Conservation (phyloP, 2,329 filamentous ascomycete species). For the Hymenoscyphus occultus region DNA sequence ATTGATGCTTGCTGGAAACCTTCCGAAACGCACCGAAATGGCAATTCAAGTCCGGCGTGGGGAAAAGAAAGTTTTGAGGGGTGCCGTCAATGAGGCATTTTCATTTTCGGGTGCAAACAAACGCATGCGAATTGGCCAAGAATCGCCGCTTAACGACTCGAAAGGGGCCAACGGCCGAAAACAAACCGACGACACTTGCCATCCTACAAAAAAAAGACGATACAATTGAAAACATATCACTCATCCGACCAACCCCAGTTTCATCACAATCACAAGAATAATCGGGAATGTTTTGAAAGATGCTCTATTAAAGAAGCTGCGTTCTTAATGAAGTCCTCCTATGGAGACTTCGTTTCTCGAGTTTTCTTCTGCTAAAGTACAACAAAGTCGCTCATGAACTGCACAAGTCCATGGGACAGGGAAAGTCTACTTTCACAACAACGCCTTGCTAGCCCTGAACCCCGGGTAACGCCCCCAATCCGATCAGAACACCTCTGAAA, state of each 20-base stretch:
- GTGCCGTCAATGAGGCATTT: slow-evolving; percentile 42
- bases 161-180: slow-evolving; percentile 18
- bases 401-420: slow-evolving; percentile 15
- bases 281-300: not conserved
- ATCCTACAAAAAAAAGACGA: slow-evolving; percentile 27
- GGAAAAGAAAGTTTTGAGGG: slow-evolving; percentile 59
- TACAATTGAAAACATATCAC: slow-evolving; percentile 16
- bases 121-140: slow-evolving; percentile 33
- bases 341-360: slow-evolving; percentile 14
- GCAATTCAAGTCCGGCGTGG: slow-evolving; percentile 59
- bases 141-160: not conserved
- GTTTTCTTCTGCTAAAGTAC: slow-evolving; percentile 32
- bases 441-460: slow-evolving; percentile 29
- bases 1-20: slow-evolving; percentile 37
- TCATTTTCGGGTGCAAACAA: slow-evolving; percentile 32
- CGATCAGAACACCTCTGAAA: slow-evolving; percentile 21
- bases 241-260: not conserved
- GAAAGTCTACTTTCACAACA: slow-evolving; percentile 29
- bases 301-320: not conserved
- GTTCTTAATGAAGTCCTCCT: slow-evolving; percentile 13
- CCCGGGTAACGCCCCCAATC: slow-evolving; percentile 33
- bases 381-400: slow-evolving; percentile 27
- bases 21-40: slow-evolving; percentile 43
- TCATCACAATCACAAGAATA: not conserved
- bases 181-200: slow-evolving; percentile 20